Evolutionary conservation across 1,284 basidiomycete species (phyloP), one percentile per base, ranked within the genome.

Genomic region (Marasmius sp.): DNA sequence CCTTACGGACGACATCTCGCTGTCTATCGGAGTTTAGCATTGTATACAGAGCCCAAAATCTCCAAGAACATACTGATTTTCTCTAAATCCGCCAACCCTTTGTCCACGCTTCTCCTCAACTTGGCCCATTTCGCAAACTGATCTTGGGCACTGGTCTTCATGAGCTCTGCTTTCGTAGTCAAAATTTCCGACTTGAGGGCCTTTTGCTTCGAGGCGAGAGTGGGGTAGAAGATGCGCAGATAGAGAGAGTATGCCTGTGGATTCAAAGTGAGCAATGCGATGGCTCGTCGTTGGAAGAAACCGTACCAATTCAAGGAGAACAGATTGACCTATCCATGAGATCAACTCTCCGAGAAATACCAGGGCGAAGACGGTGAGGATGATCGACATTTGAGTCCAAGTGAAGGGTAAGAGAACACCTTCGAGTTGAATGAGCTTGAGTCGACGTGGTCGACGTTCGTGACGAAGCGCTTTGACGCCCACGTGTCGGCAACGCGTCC

Each of bases 101-200:
- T 98, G 78, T 99, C 97, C 38, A 98, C 88, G 67, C 86, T 93
- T 65, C 97, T 79, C 69, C 93, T 81, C 69, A 99, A 78, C 79
- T 95, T 97, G 50, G 97, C 97, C 97, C 97, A 99, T 78, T 95
- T 98, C 16, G 96, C 93, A 74, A 99, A 99, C 73, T 99, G 92
- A 72, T 98, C 97, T 74, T 99, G 97, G 12, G 94, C 93, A 69
- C 92, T 95, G 36, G 96, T 99, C 70, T 89, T 87, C 62, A 91
- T 77, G 9, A 99, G 85, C 73, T 98, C 93, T 43, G 92, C 85
- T 78, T 97, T 96, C 57, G 87, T 89, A 37, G 80, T 74, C 47
- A 97, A 79, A 27, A 97, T 85, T 64, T 92, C 89, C 22, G 84
- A 79, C 74, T 94, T 94, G 65, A 97, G 85, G 58, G 80, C 74